Percentiles rank a stretch among this genome's conserved stretches.
Conservation (phyloP, 1,284 basidiomycete species). For the Tylopilus sp. region DNA sequence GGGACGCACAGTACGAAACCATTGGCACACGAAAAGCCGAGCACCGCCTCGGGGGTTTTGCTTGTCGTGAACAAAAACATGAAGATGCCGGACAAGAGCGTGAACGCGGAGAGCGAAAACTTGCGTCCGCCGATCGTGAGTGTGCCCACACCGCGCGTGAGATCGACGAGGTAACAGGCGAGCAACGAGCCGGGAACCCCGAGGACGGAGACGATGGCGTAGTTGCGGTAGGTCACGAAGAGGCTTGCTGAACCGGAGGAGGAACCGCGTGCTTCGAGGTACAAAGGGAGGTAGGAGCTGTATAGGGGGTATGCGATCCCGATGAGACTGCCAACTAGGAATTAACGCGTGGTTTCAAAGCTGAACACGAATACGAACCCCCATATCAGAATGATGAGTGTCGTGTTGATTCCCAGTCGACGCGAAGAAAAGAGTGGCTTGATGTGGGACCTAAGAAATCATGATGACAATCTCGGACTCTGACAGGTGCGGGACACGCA, state of each 20-base stretch:
- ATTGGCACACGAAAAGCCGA: constrained; percentile 56
- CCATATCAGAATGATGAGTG: constrained; percentile 54
- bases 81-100: constrained; percentile 54
- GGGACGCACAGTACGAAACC: constrained; percentile 44
- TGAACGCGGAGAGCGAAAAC: constrained; percentile 51
- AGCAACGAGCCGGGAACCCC: constrained; percentile 60
- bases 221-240: constrained; percentile 47
- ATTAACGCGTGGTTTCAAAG: background rate
- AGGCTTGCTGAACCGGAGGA: constrained; percentile 32
- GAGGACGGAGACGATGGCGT: constrained; percentile 48
- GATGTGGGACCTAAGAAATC: constrained; percentile 42
- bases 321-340: constrained; percentile 39
- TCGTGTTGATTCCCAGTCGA: constrained; percentile 51
- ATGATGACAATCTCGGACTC: background rate
- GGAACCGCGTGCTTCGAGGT: constrained; percentile 45
- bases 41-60: constrained; percentile 43
- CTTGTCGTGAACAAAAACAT: constrained; percentile 64
- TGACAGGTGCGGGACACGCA: constrained; percentile 18
- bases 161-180: constrained; percentile 56
- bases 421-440: constrained; percentile 51
- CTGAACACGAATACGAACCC: constrained; percentile 33
- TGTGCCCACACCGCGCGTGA: constrained; percentile 34
- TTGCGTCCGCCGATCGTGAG: constrained; percentile 49
- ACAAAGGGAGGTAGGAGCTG: constrained; percentile 52
- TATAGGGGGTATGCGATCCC: constrained; percentile 64